These are phyloP conservation scores for Anthracocystis panici-leucophaei DNA, from an alignment of 1,284 basidiomycete species.

Conservation along the genomic window DNA sequence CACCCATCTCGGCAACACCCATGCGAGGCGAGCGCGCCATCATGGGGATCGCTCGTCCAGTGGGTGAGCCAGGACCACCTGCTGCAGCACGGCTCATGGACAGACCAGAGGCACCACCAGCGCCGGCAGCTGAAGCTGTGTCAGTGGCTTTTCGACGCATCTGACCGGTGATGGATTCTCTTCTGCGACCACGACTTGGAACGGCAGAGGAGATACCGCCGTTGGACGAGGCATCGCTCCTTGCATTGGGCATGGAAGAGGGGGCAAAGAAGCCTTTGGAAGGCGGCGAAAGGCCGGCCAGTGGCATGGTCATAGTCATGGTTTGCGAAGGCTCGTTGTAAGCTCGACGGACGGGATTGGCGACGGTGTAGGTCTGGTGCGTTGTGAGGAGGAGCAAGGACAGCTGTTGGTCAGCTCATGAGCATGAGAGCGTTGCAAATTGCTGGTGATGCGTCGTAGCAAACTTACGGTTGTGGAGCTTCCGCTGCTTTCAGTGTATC, in stretches of 20 bases:
- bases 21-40: slow-evolving; percentile 43
- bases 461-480: slow-evolving; percentile 41
- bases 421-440: background rate
- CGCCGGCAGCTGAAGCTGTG: slow-evolving; percentile 50
- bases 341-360: slow-evolving; percentile 32
- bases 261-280: slow-evolving; percentile 54
- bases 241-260: slow-evolving; percentile 43
- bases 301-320: slow-evolving; percentile 51
- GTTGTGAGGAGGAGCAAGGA: background rate
- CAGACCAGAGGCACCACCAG: slow-evolving; percentile 49
- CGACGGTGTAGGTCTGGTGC: slow-evolving; percentile 33
- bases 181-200: slow-evolving; percentile 54
- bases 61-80: slow-evolving; percentile 39
- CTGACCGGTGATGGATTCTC: slow-evolving; percentile 58
- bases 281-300: slow-evolving; percentile 50
- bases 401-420: slow-evolving; percentile 6
- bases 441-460: background rate
- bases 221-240: slow-evolving; percentile 17
- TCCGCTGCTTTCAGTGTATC: slow-evolving; percentile 33
- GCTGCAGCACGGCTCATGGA: slow-evolving; percentile 38
- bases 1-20: slow-evolving; percentile 37
- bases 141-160: slow-evolving; percentile 55
- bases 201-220: slow-evolving; percentile 50
- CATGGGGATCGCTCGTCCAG: slow-evolving; percentile 50
- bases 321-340: slow-evolving; percentile 31